These are phyloP conservation scores for Hydnum rufescens DNA, from an alignment of 768 basidiomycete species.

Conservation along the genomic window DNA sequence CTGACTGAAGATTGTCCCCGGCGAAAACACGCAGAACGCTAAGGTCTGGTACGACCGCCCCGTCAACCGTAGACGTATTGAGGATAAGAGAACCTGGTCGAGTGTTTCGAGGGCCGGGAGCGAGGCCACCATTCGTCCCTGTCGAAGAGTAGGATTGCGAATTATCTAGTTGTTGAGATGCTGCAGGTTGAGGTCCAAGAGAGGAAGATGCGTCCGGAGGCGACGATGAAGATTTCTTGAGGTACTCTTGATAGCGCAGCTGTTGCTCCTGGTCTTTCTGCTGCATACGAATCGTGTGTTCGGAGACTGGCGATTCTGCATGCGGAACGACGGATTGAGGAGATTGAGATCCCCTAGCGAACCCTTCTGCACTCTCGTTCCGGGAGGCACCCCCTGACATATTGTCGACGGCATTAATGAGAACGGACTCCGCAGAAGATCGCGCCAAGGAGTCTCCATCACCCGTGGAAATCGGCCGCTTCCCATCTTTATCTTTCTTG, in stretches of 20 bases:
- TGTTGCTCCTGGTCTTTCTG: constrained; percentile 82
- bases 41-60: constrained; percentile 47
- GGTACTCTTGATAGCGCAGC: constrained; percentile 71
- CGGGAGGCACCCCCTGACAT: no score
- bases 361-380: not conserved
- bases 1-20: constrained; percentile 72
- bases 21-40: constrained; percentile 95
- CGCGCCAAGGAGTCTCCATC: constrained; percentile 5
- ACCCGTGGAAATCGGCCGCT: constrained; percentile 2
- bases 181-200: constrained; percentile 58
- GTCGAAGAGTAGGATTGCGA: not conserved
- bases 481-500: constrained; percentile 35
- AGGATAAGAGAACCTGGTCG: constrained; percentile 66
- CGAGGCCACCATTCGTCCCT: not conserved
- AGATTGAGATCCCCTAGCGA: not conserved
- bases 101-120: constrained; percentile 1
- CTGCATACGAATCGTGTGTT: constrained; percentile 33
- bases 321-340: constrained; percentile 36
- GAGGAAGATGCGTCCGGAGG: constrained; percentile 50
- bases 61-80: constrained; percentile 37
- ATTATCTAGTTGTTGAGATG: constrained; percentile 21
- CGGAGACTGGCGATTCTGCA: constrained; percentile 29
- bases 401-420: not conserved
- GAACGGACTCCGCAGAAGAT: constrained; percentile 8
- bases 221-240: constrained; percentile 66